A percentile compares a stretch with the other conserved stretches of the same genome.
Evolutionary conservation across 1,284 basidiomycete genomes (phyloP).

Genomic region (Cutaneotrichosporon mucoides): DNA sequence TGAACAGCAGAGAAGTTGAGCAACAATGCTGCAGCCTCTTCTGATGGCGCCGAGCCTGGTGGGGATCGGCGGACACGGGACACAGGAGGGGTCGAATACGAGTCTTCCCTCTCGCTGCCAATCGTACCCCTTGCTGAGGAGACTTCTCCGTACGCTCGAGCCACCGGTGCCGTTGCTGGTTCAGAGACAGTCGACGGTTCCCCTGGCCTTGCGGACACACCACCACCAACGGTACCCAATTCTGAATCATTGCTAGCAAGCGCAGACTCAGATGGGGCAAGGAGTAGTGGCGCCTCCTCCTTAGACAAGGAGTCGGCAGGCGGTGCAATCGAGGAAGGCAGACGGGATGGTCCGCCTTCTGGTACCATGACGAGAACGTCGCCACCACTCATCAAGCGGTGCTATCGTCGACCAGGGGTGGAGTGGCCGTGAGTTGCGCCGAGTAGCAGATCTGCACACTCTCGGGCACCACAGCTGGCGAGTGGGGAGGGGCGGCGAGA

Average conservation of each 20-base stretch:
- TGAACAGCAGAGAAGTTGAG: conserved; percentile 29
- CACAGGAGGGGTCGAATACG: background rate
- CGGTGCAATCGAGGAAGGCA: background rate
- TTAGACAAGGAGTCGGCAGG: no score
- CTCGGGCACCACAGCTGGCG: no score
- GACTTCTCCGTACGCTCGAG: background rate
- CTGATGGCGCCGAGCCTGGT: conserved; percentile 16
- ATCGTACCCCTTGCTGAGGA: background rate
- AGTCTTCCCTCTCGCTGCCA: background rate
- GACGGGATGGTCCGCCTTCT: background rate
- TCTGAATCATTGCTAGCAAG: no score
- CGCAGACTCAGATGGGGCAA: no score
- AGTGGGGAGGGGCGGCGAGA: no score
- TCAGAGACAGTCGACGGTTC: background rate
- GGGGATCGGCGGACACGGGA: conserved; percentile 3
- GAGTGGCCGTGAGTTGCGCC: background rate
- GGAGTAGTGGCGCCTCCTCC: no score
- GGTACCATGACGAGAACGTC: conserved; percentile 4
- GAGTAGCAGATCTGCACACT: no score
- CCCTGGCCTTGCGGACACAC: no score
- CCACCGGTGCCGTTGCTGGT: background rate
- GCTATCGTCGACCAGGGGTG: background rate
- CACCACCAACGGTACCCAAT: no score
- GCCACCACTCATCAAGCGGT: background rate
- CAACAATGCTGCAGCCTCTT: conserved; percentile 30